Evolutionary conservation across 2,329 filamentous ascomycete genomes (phyloP), one percentile per base, ranked within the genome.

Genomic region (Botrytis tulipae): DNA sequence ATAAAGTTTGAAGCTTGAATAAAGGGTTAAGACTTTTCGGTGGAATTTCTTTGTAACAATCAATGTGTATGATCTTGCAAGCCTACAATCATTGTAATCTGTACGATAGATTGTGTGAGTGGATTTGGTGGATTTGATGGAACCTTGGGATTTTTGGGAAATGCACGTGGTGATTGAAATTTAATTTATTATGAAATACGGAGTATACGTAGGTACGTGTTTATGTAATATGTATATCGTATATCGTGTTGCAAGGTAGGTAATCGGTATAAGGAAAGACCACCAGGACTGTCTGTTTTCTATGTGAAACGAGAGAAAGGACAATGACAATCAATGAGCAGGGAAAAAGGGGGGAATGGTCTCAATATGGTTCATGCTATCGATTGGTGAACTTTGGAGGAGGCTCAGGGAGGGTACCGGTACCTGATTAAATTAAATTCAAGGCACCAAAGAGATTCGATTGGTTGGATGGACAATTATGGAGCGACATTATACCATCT

Each of bases 301-400:
- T n/a, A 63, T 7, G 6, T 44, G 60, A 63, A 63, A 63, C 60
- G 60, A 9, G 60, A 63, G 37, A 29, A 40, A 20, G n/a, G 18
- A 42, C 12, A 9, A 29, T 18, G 35, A 40, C 40, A 40, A 14
- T 40, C 40, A 14, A 14, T 40, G 40, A 6, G 25, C 29, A 40
- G 35, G 22, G 10, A 40, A 25, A 16, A 16, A 25, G 59, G 35
- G 59, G 20, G 20, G 22, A 6, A 22, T 59, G 54, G 54, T 25
- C 60, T 62, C 12, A n/a, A 62, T 25, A 42, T 62, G 60, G 35
- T 40, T 62, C 37, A 62, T 62, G 60, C 60, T 62, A 62, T 62
- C 60, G 35, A 62, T 29, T 51, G 46, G 46, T 51, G 46, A 14
- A 51, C 46, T 51, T 51, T 10, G 46, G 46, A 51, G n/a, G n/a